These are phyloP conservation scores for Russula sp. DNA, from an alignment of 768 basidiomycete genomes.

Conservation along the genomic window DNA sequence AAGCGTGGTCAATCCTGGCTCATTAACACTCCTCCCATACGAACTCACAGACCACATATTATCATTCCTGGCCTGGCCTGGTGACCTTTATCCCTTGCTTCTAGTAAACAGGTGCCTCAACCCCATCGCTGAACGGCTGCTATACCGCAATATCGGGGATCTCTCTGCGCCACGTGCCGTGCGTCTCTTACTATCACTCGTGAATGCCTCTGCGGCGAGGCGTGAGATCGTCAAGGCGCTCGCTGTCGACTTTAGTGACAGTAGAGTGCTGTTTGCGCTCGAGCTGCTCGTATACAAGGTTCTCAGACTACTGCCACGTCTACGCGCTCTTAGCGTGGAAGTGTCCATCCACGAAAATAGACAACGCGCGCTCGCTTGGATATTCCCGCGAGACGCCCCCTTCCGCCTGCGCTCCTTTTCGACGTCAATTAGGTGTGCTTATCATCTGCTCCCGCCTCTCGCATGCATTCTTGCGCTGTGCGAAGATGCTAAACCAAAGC, in stretches of 20 bases:
- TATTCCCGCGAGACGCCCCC: slow-evolving; percentile 37
- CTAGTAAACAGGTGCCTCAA: slow-evolving; percentile 28
- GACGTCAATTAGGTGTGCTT: slow-evolving; percentile 47
- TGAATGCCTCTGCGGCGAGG: slow-evolving; percentile 34
- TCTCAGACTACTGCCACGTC: slow-evolving; percentile 36
- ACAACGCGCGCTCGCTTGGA: slow-evolving; percentile 35
- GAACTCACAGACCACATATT: slow-evolving; percentile 36
- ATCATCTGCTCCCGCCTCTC: neutral
- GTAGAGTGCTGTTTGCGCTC: slow-evolving; percentile 41
- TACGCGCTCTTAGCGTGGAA: slow-evolving; percentile 45
- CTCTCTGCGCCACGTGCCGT: slow-evolving; percentile 31
- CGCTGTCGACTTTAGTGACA: slow-evolving; percentile 38
- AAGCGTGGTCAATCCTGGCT: neutral
- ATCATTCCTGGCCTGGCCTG: slow-evolving; percentile 24
- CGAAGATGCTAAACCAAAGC: neutral
- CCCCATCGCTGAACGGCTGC: slow-evolving; percentile 29
- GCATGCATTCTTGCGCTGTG: neutral
- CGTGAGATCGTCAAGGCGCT: slow-evolving; percentile 39
- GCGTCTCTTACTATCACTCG: slow-evolving; percentile 37
- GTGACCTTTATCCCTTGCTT: slow-evolving; percentile 21
- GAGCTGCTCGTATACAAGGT: slow-evolving; percentile 44
- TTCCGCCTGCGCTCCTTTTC: slow-evolving; percentile 45
- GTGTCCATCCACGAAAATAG: slow-evolving; percentile 27
- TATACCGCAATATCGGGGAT: slow-evolving; percentile 37
- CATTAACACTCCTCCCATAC: slow-evolving; percentile 28